Evolutionary conservation across 495 filamentous ascomycete species (phyloP).

Genomic region (Neurospora sublineolata): DNA sequence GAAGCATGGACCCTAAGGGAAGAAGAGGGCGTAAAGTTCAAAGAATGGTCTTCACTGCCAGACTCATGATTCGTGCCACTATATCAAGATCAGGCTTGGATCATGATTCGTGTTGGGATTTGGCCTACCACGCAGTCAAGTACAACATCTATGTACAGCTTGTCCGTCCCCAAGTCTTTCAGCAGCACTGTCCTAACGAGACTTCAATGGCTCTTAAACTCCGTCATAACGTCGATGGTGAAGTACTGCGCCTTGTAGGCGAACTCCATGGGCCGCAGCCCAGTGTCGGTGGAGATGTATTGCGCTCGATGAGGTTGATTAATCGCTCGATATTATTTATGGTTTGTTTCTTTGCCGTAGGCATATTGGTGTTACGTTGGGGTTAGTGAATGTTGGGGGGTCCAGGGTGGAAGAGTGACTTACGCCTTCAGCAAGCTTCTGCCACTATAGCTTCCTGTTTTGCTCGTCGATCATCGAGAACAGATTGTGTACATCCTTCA

Average conservation of each 20-base stretch:
- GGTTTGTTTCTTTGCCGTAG: background rate
- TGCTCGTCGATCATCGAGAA: slow-evolving; percentile 17
- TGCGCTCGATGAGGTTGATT: slow-evolving; percentile 27
- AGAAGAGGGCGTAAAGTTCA: background rate
- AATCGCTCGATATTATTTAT: too few species aligned
- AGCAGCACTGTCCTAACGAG: too few species aligned
- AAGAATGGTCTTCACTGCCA: too few species aligned
- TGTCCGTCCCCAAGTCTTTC: too few species aligned
- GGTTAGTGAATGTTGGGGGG: too few species aligned
- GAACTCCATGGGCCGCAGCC: slow-evolving; percentile 35
- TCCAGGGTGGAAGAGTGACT: background rate
- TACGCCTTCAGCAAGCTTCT: slow-evolving; percentile 22
- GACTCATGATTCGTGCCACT: too few species aligned
- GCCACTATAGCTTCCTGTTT: slow-evolving; percentile 17
- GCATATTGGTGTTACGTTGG: too few species aligned
- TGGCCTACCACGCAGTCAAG: too few species aligned
- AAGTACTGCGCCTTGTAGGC: slow-evolving; percentile 39
- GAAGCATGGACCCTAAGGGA: background rate
- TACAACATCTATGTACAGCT: too few species aligned
- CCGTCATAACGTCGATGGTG: slow-evolving; percentile 51
- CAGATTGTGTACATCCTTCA: slow-evolving; percentile 29
- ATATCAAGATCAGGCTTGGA: too few species aligned
- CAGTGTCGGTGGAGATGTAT: slow-evolving; percentile 43
- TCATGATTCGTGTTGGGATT: too few species aligned
- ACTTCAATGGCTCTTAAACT: background rate